phyloP scores from a whole-genome alignment of 1,139 yeast species.

The Magnusiomyces suaveolens region DNA sequence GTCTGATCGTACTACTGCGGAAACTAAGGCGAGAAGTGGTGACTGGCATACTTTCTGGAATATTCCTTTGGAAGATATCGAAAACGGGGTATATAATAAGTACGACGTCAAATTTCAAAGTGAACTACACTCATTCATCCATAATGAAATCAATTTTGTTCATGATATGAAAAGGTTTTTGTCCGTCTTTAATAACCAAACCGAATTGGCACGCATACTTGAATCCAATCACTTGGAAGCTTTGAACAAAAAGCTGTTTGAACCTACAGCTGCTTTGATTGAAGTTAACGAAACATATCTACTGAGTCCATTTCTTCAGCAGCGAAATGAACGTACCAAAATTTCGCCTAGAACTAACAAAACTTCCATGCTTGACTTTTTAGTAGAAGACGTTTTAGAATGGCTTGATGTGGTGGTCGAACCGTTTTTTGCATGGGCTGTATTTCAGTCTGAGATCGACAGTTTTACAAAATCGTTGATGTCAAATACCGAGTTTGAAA shows the following conservation, averaged over 20 bases:
- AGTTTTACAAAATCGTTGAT: conserved; percentile 2
- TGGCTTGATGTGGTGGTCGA: conserved; percentile 8
- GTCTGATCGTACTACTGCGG: not conserved
- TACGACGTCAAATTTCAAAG: conserved; percentile 9
- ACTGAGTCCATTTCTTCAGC: conserved; percentile 9
- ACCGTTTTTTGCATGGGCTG: conserved; percentile 11
- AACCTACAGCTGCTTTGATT: conserved; percentile 5
- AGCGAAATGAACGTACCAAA: conserved; percentile 5
- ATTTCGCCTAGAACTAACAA: not conserved
- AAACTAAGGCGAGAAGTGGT: conserved; percentile 4
- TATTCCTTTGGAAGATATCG: conserved; percentile 4
- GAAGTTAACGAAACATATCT: conserved; percentile 9
- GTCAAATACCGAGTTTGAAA: conserved; percentile 7
- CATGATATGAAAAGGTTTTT: conserved; percentile 8
- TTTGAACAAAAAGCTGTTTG: conserved; percentile 11
- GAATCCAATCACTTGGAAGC: conserved; percentile 2
- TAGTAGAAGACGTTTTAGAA: conserved; percentile 1
- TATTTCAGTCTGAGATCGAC: conserved; percentile 8
- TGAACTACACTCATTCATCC: conserved; percentile 11
- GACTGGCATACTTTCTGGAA: conserved; percentile 12
- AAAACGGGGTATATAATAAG: conserved; percentile 1
- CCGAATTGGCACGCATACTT: conserved; percentile 7
- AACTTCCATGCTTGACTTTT: conserved; percentile 7
- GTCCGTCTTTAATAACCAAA: conserved; percentile 8
- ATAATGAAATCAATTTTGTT: conserved; percentile 12